Evolutionary conservation across 306 rosid genomes (phyloP), one percentile per base, ranked within the genome.

Genomic region (Gastrolobium bilobum): DNA sequence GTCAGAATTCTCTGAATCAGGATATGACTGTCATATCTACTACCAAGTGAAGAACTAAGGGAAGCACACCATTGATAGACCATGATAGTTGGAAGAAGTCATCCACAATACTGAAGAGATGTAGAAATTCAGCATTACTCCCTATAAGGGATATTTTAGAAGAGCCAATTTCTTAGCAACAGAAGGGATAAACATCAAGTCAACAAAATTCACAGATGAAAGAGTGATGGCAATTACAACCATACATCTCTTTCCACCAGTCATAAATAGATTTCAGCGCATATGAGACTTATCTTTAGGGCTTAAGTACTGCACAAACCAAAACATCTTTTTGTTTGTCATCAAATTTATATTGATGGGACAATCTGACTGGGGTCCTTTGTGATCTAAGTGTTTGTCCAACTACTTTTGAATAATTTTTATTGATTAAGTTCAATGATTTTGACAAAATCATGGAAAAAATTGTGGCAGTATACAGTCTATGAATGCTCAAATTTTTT

Each of bases 81-180:
- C 67, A 46, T 59, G 56, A 33, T n/a, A 74, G 42, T 53, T 26
- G 10, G 51, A 14, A 53, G 29, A 10, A 48, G 43, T 39, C 42
- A 70, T 34, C 33, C 5, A 50, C 26, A 33, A 59, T 59, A 11
- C 59, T 44, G 31, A 59, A 13, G 33, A 64, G 34, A 44, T 20
- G 35, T 59, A 31, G 57, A 59, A 58, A 58, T 43, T 31, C 35
- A 8, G 26, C 44, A 20, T 34, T 33, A 4, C 5, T 7, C 38
- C n/a, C 26, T 20, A 20, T 5, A 58, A 58, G 51, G 57, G 13
- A 3, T 15, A 61, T 47, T 75, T 59, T 75, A 29, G 48, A 75
- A 59, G 58, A 75, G 59, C n/a, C 54, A 1, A 14, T 8, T n/a
- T 35, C 39, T 74, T 46, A 31, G 60, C 7, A 44, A 14, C 39